These are phyloP conservation scores for Begonia loranthoides DNA, from an alignment of 306 rosid species.

Conservation along the genomic window DNA sequence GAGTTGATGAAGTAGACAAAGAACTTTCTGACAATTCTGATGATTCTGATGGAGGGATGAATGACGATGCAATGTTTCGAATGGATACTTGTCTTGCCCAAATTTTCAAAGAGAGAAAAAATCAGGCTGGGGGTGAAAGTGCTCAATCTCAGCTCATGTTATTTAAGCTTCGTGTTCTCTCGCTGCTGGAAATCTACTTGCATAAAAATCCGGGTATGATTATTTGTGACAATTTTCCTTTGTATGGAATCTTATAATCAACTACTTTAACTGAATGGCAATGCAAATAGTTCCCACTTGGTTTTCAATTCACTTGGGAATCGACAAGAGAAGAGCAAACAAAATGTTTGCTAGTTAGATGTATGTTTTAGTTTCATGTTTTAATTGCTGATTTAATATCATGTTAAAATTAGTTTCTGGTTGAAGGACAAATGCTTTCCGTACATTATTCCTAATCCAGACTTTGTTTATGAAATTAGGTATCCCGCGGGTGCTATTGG, in stretches of 20 bases:
- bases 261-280: not conserved
- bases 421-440: too few relatives aligned
- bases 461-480: constrained; percentile 30
- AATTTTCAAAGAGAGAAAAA: constrained; percentile 67
- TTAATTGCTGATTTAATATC: not conserved
- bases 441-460: not conserved
- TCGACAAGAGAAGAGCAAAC: too few relatives aligned
- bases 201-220: constrained; percentile 79
- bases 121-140: constrained; percentile 66
- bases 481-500: constrained; percentile 64
- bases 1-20: constrained; percentile 31
- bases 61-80: constrained; percentile 95
- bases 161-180: constrained; percentile 83
- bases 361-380: not conserved
- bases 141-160: constrained; percentile 82
- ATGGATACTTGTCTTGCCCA: constrained; percentile 79
- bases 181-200: constrained; percentile 83
- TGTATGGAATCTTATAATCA: not conserved
- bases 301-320: too few relatives aligned
- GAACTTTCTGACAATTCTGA: constrained; percentile 50
- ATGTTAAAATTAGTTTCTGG: not conserved
- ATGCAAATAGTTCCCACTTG: too few relatives aligned
- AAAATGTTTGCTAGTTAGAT: too few relatives aligned
- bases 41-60: constrained; percentile 95
- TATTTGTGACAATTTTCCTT: too few relatives aligned